Percentiles rank a stretch among this genome's conserved stretches.
phyloP scores from a whole-genome alignment of 1,284 basidiomycete species.

The Acaromyces ingoldii region DNA sequence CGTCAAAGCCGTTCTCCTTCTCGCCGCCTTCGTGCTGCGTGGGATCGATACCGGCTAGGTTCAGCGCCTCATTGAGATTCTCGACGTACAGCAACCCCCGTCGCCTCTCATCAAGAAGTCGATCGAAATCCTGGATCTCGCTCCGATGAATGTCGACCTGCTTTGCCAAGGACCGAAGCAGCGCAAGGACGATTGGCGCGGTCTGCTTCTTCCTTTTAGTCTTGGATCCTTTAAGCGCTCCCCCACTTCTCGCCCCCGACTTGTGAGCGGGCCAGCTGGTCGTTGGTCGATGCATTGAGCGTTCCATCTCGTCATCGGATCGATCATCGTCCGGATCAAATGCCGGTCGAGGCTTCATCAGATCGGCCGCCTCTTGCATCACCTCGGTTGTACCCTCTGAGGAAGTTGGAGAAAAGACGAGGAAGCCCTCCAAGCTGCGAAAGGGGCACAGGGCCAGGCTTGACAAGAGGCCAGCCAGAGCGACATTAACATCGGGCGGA shows the following conservation, averaged over 20 bases:
- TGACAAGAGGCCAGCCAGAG: constrained; percentile 74
- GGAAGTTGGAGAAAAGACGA: too few species aligned
- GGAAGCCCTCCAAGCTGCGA: constrained; percentile 80
- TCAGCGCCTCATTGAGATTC: constrained; percentile 83
- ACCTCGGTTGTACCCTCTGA: too few species aligned
- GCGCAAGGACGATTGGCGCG: constrained; percentile 20
- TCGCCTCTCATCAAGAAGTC: constrained; percentile 74
- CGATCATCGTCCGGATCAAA: constrained; percentile 65
- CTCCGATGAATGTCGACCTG: constrained; percentile 70
- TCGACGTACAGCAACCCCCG: constrained; percentile 86
- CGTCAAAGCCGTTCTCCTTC: not conserved
- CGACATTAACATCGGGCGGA: constrained; percentile 78
- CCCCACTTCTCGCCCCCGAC: too few species aligned
- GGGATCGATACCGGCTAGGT: constrained; percentile 7
- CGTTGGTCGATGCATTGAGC: not conserved
- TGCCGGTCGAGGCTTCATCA: too few species aligned
- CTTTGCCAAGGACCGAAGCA: constrained; percentile 23
- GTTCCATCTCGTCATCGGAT: not conserved
- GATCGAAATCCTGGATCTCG: constrained; percentile 73
- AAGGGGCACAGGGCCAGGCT: constrained; percentile 75
- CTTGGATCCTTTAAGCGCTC: too few species aligned
- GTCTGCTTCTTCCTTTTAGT: too few species aligned
- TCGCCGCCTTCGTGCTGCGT: not conserved
- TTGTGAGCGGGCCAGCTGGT: too few species aligned
- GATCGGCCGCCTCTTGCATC: not conserved